Evolutionary conservation across 2,329 filamentous ascomycete genomes (phyloP), one percentile per base, ranked within the genome.

Genomic region (Chaetomium strumarium): DNA sequence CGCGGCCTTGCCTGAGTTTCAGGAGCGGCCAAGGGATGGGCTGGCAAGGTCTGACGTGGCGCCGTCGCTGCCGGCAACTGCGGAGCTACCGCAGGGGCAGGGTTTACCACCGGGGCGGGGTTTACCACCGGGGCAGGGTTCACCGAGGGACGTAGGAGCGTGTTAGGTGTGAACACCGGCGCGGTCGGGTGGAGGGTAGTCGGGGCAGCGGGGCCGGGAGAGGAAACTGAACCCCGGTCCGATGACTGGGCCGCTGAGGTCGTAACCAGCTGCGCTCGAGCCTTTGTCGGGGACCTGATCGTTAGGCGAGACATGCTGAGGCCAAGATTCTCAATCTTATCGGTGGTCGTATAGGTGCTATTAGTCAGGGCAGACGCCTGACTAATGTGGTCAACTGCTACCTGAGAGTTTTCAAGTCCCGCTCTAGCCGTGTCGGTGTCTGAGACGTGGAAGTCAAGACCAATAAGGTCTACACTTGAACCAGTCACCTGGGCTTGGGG

Each of bases 401-500:
- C 11, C n/a, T 30, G 47, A 14, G 33, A 2, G 11, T 16, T 31
- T 6, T 29, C 19, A 30, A 20, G 2, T 9, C 24, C 24, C 6
- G 8, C 12, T 14, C 8, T 14, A 11, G 10, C 13, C 3, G n/a
- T 16, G 7, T 19, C 34, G 2, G 39, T 13, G 13, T 14, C 14
- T 1, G 40, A 31, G 9, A 33, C 13, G 1, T 52, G 56, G 13
- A 56, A 55, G 41, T 41, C 56, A 2, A 51, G 38, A 20, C 56
- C 47, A 34, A 47, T 44, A 9, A 56, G n/a, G 10, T 49, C 49
- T 24, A 53, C 53, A 3, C 43, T 38, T 2, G 31, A 42, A 12
- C 17, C 38, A 11, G 40, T 52, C 2, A 58, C 20, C 36, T 13
- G 24, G 5, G 36, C 17, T 12, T 52, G 29, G 2, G 53, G 56